Conservation (phyloP, 2,329 filamentous ascomycete genomes). For the Ploettnerulaceae sp. region DNA sequence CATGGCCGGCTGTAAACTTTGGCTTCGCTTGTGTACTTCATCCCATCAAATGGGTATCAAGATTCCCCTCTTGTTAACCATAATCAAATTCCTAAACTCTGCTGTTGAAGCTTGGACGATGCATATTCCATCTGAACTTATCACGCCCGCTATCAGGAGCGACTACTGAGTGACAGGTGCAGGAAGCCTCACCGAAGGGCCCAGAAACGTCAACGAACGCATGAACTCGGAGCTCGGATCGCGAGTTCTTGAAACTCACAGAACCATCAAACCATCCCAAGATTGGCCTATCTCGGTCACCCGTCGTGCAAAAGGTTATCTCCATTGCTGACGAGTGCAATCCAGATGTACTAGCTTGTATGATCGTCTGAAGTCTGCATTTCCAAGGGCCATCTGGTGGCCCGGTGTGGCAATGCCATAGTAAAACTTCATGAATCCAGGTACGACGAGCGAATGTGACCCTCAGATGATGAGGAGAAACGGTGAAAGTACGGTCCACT, state of each 20-base stretch:
- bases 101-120: constrained; percentile 1
- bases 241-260: constrained; percentile 18
- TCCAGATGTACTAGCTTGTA: constrained; percentile 13
- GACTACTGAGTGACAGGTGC: constrained; percentile 4
- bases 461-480: neutral
- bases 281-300: constrained; percentile 7
- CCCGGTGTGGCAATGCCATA: constrained; percentile 20
- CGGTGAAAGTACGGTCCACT: constrained; percentile 1
- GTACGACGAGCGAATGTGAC: constrained; percentile 5
- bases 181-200: constrained; percentile 7
- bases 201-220: constrained; percentile 11
- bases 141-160: constrained; percentile 3
- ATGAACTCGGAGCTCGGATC: constrained; percentile 23
- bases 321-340: constrained; percentile 6
- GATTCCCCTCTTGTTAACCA: neutral
- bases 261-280: constrained; percentile 12
- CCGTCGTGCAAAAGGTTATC: constrained; percentile 6
- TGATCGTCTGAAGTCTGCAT: constrained; percentile 22
- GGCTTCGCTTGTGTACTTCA: neutral
- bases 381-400: constrained; percentile 18
- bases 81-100: neutral
- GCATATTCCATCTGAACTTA: constrained; percentile 1
- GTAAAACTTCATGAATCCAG: constrained; percentile 14
- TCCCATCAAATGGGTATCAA: neutral
- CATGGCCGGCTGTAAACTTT: neutral